These are phyloP conservation scores for Eucalyptus cloeziana DNA, from an alignment of 345 rosid genomes.

Conservation along the genomic window DNA sequence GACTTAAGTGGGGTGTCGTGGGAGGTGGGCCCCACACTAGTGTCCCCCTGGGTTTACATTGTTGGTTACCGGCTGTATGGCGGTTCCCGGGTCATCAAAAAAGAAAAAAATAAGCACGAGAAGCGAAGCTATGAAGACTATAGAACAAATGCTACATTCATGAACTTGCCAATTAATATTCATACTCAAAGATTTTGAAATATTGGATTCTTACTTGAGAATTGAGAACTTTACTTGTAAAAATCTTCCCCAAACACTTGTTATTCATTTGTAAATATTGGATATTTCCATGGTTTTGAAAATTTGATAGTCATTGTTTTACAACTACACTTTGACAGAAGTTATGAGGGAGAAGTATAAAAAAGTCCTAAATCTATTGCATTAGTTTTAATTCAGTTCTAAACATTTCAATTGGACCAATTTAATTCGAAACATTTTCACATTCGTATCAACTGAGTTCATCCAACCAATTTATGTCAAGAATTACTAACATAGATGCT, in stretches of 20 bases:
- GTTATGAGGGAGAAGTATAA: too few relatives aligned
- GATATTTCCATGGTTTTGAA: neutral
- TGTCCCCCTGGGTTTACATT: too few relatives aligned
- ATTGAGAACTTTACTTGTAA: neutral
- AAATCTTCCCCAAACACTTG: neutral
- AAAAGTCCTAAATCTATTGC: rapidly evolving
- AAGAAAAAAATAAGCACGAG: neutral
- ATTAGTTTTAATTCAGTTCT: rapidly evolving
- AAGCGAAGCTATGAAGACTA: neutral
- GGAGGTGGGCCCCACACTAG: too few relatives aligned
- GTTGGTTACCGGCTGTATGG: too few relatives aligned
- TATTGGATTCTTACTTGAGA: neutral
- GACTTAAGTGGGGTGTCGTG: too few relatives aligned
- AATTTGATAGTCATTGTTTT: neutral
- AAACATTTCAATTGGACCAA: too few relatives aligned
- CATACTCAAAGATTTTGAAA: neutral
- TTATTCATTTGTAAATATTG: neutral
- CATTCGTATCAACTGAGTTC: rapidly evolving
- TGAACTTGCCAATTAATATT: neutral
- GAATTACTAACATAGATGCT: too few relatives aligned
- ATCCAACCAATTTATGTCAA: rapidly evolving
- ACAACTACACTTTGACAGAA: too few relatives aligned
- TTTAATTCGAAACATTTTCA: rapidly evolving
- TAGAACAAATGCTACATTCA: neutral
- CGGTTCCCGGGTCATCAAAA: too few relatives aligned